Conservation (phyloP, 2,329 filamentous ascomycete genomes). For the Pseudocercospora vitis region DNA sequence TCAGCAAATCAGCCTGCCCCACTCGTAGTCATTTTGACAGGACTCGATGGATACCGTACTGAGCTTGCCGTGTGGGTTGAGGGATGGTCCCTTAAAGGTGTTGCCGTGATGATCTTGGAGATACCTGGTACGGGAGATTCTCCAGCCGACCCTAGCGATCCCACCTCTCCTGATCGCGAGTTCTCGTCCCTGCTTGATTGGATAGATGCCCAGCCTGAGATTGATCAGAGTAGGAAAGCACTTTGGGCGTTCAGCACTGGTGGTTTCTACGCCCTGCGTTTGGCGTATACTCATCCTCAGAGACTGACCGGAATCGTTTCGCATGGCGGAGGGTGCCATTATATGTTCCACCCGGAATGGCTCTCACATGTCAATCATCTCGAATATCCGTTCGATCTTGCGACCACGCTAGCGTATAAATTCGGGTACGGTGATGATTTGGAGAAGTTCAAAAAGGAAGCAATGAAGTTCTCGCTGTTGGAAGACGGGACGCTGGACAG, state of each 20-base stretch:
- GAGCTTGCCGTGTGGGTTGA: conserved; percentile 56
- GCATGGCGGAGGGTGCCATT: conserved; percentile 57
- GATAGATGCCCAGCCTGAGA: conserved; percentile 48
- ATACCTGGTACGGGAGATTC: conserved; percentile 61
- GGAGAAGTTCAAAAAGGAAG: conserved; percentile 51
- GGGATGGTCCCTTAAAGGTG: conserved; percentile 51
- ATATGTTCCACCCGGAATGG: conserved; percentile 60
- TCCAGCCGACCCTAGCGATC: conserved; percentile 50
- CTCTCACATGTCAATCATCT: conserved; percentile 55
- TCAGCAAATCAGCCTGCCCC: conserved; percentile 48
- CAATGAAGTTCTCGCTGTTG: conserved; percentile 54
- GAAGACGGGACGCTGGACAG: conserved; percentile 56
- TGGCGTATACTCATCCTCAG: conserved; percentile 59
- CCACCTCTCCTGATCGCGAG: conserved; percentile 53
- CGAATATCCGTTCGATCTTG: conserved; percentile 61
- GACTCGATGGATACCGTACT: conserved; percentile 60
- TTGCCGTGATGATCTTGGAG: conserved; percentile 54
- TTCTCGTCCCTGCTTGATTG: conserved; percentile 58
- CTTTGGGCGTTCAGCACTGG: conserved; percentile 61
- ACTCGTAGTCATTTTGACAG: conserved; percentile 57
- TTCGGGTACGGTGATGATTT: conserved; percentile 46
- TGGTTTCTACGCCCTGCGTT: conserved; percentile 58
- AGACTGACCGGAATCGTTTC: conserved; percentile 54
- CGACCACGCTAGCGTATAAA: conserved; percentile 53
- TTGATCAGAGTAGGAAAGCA: conserved; percentile 51